Conservation (phyloP, 2,329 filamentous ascomycete genomes). For the Magnaporthales sp. region DNA sequence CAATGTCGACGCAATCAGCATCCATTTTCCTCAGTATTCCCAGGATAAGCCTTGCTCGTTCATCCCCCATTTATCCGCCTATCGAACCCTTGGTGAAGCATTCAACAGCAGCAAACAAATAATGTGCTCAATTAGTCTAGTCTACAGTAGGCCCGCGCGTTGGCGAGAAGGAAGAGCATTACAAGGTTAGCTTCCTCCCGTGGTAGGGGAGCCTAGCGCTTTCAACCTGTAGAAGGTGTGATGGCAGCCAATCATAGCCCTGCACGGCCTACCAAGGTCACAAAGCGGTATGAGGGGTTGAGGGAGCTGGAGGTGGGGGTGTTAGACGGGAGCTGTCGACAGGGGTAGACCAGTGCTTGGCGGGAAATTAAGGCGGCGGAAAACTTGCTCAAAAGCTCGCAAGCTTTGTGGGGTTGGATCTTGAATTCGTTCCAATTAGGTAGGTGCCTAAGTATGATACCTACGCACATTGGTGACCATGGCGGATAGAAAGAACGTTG, state of each 20-base stretch:
- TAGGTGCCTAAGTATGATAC: background rate
- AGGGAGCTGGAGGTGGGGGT: background rate
- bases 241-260: background rate
- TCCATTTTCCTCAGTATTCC: background rate
- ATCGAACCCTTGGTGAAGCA: background rate
- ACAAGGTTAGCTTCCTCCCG: background rate
- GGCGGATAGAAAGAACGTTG: background rate
- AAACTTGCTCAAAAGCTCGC: constrained; percentile 16
- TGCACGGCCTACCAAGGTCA: background rate
- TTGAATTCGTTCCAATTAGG: background rate
- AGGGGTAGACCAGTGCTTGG: background rate
- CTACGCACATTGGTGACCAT: background rate
- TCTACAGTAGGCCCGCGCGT: background rate
- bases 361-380: background rate
- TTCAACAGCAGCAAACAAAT: background rate
- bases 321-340: background rate
- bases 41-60: too few species aligned
- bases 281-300: constrained; percentile 1
- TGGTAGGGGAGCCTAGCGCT: background rate
- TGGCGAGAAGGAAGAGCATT: background rate
- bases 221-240: background rate
- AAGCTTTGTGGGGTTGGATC: constrained; percentile 1
- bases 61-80: background rate
- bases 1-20: background rate
- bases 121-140: constrained; percentile 1